These are phyloP conservation scores for Hymenoscyphus scutula DNA, from an alignment of 2,329 filamentous ascomycete genomes.

Conservation along the genomic window DNA sequence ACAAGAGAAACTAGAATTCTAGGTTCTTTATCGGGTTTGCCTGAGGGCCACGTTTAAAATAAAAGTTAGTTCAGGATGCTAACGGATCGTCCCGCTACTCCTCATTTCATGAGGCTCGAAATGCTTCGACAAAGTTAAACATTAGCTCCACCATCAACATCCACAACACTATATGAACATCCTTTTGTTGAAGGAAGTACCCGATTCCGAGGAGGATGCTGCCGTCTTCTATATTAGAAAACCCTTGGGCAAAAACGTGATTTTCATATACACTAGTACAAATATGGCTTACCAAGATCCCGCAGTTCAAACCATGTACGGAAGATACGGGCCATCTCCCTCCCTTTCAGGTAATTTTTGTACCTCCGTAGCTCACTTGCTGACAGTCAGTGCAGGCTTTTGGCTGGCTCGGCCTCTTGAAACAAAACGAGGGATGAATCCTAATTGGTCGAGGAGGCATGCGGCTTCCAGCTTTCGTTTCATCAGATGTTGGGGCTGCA, in stretches of 20 bases:
- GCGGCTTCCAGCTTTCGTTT: conserved; percentile 1
- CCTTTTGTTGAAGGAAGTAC: not conserved
- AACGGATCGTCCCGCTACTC: not conserved
- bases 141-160: not conserved
- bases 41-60: no score
- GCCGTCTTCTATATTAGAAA: not conserved
- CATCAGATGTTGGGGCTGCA: not conserved
- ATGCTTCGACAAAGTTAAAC: not conserved
- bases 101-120: not conserved
- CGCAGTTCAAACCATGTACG: no score
- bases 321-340: not conserved
- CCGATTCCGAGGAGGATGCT: not conserved
- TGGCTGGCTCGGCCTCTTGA: not conserved
- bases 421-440: not conserved
- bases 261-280: not conserved
- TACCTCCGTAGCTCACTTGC: not conserved
- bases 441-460: not conserved
- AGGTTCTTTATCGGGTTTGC: not conserved
- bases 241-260: not conserved
- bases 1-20: no score
- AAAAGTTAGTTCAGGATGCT: not conserved
- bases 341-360: not conserved
- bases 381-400: not conserved
- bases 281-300: not conserved
- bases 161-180: not conserved